These are phyloP conservation scores for Trapa incisa DNA, from an alignment of 345 rosid genomes.

Conservation along the genomic window DNA sequence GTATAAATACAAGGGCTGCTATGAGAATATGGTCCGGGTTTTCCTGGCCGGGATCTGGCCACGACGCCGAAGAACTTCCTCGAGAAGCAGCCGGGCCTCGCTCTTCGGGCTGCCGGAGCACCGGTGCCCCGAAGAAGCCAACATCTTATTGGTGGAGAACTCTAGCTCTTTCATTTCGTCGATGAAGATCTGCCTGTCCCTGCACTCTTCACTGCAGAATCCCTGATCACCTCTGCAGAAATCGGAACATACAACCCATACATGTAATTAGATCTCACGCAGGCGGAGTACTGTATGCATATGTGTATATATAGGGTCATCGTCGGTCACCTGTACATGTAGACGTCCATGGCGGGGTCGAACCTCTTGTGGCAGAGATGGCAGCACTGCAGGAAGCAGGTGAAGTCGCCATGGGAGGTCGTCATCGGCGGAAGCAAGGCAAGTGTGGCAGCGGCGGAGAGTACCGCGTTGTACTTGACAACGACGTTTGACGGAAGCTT, in stretches of 20 bases:
- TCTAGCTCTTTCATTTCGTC: constrained; percentile 53
- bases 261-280: background rate
- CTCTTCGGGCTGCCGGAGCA: constrained; percentile 14
- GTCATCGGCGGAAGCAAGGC: background rate
- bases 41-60: constrained; percentile 10
- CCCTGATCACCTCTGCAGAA: constrained; percentile 66
- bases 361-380: constrained; percentile 42
- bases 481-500: constrained; percentile 27
- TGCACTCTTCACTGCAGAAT: constrained; percentile 64
- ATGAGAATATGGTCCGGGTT: constrained; percentile 2
- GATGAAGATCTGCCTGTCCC: constrained; percentile 47
- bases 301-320: background rate
- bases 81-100: constrained; percentile 22
- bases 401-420: constrained; percentile 1
- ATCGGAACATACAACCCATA: background rate
- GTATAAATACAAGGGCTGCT: background rate
- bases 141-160: constrained; percentile 24
- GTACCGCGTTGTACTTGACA: constrained; percentile 18
- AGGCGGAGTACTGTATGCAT: no score
- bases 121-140: constrained; percentile 29
- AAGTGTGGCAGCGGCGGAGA: constrained; percentile 11
- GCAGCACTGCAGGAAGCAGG: constrained; percentile 50
- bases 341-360: constrained; percentile 47
- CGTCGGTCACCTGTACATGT: constrained; percentile 58
- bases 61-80: constrained; percentile 25